Conservation (phyloP, 2,329 filamentous ascomycete genomes). For the Penicillium vulpinum region DNA sequence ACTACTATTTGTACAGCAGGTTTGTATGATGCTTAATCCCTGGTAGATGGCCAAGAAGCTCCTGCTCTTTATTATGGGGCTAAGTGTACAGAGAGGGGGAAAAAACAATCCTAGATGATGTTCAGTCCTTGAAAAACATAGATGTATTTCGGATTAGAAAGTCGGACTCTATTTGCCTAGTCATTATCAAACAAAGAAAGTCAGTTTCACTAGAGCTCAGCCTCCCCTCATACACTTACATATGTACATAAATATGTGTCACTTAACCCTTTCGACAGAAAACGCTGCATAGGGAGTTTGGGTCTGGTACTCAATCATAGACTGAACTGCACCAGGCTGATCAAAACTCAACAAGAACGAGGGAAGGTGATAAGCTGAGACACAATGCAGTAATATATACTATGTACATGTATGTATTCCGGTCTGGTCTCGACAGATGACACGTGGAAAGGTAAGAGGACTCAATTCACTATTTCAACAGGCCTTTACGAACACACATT, state of each 20-base stretch:
- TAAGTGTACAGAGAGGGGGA: accelerated
- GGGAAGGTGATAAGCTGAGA: neutral
- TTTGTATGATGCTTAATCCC: neutral
- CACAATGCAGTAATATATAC: neutral
- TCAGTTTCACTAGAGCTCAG: no score
- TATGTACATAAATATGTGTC: no score
- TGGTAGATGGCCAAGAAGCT: neutral
- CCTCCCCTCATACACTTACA: neutral
- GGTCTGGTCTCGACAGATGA: neutral
- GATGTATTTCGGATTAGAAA: neutral
- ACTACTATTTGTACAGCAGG: neutral
- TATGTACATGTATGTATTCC: neutral
- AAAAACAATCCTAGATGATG: no score
- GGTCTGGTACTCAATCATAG: neutral
- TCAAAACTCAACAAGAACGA: neutral
- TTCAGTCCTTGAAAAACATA: neutral
- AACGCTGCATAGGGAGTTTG: neutral
- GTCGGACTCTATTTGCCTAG: neutral
- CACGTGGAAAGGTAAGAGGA: neutral
- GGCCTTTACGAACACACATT: neutral
- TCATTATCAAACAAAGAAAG: neutral
- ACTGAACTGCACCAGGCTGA: neutral
- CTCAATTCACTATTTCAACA: neutral
- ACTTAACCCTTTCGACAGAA: neutral
- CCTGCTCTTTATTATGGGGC: no score